These are phyloP conservation scores for Fusarium nodosum DNA, from an alignment of 2,329 filamentous ascomycete species.

Conservation along the genomic window DNA sequence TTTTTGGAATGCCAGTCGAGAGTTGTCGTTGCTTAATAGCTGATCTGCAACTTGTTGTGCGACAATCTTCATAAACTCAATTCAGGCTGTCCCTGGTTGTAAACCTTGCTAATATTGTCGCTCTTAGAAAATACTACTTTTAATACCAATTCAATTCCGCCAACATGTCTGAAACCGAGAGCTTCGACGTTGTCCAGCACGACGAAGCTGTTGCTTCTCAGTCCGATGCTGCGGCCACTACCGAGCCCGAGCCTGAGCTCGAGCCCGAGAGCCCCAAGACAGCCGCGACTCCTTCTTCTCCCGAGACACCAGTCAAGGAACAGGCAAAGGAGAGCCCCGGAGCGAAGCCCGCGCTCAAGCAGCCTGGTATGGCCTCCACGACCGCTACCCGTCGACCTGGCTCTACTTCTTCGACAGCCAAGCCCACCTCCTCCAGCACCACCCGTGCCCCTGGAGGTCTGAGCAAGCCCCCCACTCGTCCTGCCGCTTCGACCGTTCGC, in stretches of 20 bases:
- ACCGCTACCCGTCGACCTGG: slow-evolving; percentile 42
- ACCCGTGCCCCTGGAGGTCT: slow-evolving; percentile 58
- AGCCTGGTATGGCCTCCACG: slow-evolving; percentile 53
- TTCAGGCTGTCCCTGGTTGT: not conserved
- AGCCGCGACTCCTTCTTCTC: slow-evolving; percentile 50
- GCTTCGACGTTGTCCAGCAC: slow-evolving; percentile 60
- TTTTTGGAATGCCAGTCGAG: slow-evolving; percentile 16
- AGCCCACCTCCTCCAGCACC: slow-evolving; percentile 50
- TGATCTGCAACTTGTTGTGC: slow-evolving; percentile 16
- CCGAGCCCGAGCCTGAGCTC: slow-evolving; percentile 38
- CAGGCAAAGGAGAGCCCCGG: slow-evolving; percentile 51
- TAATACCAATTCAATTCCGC: slow-evolving; percentile 30
- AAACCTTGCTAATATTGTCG: slow-evolving; percentile 13
- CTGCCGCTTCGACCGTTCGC: slow-evolving; percentile 56
- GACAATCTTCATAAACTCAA: slow-evolving; percentile 17
- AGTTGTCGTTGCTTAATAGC: slow-evolving; percentile 24
- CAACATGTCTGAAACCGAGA: slow-evolving; percentile 64
- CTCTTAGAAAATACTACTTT: slow-evolving; percentile 26
- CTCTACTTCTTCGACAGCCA: slow-evolving; percentile 43
- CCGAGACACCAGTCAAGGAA: slow-evolving; percentile 54
- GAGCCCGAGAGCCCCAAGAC: slow-evolving; percentile 49
- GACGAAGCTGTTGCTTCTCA: slow-evolving; percentile 57
- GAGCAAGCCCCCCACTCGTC: slow-evolving; percentile 64
- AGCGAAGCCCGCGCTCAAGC: slow-evolving; percentile 54
- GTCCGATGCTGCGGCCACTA: slow-evolving; percentile 44